These are phyloP conservation scores for Byssothecium circinans DNA, from an alignment of 2,329 filamentous ascomycete species.

Conservation along the genomic window DNA sequence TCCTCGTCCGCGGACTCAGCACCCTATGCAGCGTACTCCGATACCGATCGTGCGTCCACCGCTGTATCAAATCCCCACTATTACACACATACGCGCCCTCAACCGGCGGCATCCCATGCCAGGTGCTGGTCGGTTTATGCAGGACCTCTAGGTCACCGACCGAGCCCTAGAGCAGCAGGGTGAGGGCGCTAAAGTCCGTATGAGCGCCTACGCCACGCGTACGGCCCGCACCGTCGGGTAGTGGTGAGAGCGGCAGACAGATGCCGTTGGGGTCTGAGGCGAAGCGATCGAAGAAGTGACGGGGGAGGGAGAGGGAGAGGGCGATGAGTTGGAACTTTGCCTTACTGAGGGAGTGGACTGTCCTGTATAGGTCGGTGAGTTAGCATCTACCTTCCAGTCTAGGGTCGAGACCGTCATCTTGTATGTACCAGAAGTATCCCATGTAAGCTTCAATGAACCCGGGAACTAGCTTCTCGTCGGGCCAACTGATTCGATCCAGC, in stretches of 20 bases:
- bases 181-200: slow-evolving; percentile 61
- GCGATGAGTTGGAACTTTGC: slow-evolving; percentile 43
- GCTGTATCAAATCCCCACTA: slow-evolving; percentile 44
- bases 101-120: slow-evolving; percentile 43
- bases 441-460: slow-evolving; percentile 27
- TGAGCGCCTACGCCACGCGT: slow-evolving; percentile 50
- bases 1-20: slow-evolving; percentile 25
- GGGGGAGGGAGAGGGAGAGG: slow-evolving; percentile 40
- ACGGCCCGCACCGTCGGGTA: slow-evolving; percentile 37
- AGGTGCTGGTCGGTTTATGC: slow-evolving; percentile 47
- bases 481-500: slow-evolving; percentile 21
- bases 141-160: slow-evolving; percentile 55
- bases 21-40: slow-evolving; percentile 31
- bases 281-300: slow-evolving; percentile 39
- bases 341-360: slow-evolving; percentile 23
- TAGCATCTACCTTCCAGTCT: too few species aligned
- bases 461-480: slow-evolving; percentile 23
- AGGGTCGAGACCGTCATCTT: too few species aligned
- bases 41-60: slow-evolving; percentile 44
- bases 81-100: slow-evolving; percentile 44
- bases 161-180: slow-evolving; percentile 57
- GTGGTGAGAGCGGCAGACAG: slow-evolving; percentile 23
- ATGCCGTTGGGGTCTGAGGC: slow-evolving; percentile 29
- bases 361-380: not conserved
- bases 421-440: slow-evolving; percentile 29